A percentile compares a stretch with the other conserved stretches of the same genome.
phyloP scores from a whole-genome alignment of 805 yeast species.

The Nakazawaea anatomiae region DNA sequence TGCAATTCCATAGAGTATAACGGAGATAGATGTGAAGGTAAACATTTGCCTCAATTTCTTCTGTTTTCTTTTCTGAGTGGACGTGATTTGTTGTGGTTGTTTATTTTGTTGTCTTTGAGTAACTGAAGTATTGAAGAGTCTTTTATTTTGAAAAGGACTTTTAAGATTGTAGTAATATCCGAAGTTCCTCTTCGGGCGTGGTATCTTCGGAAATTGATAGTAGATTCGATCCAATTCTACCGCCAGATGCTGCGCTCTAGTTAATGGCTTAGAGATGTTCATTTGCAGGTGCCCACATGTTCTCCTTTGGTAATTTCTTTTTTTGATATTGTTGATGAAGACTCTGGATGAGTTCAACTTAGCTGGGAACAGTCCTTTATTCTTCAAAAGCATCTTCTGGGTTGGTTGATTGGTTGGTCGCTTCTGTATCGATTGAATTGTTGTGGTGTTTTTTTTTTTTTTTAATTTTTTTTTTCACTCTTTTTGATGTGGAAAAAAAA shows the following conservation, averaged over 20 bases:
- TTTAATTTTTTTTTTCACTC: too few species aligned
- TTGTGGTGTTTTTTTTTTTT: not conserved
- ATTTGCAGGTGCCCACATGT: constrained; percentile 8
- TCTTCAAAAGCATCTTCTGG: constrained; percentile 5
- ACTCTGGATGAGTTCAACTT: not conserved
- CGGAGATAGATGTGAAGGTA: constrained; percentile 46
- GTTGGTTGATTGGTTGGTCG: too few species aligned
- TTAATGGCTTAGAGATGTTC: constrained; percentile 11
- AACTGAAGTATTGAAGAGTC: constrained; percentile 18
- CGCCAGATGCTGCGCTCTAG: constrained; percentile 8
- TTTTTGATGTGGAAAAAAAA: not conserved
- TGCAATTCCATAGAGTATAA: constrained; percentile 50
- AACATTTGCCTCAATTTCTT: constrained; percentile 44
- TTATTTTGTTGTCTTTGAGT: too few species aligned
- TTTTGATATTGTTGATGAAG: constrained; percentile 5
- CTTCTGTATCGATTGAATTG: not conserved
- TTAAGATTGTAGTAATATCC: constrained; percentile 39
- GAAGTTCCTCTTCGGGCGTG: constrained; percentile 50
- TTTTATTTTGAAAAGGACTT: constrained; percentile 12
- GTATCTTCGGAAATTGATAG: constrained; percentile 46
- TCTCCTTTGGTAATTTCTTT: constrained; percentile 9
- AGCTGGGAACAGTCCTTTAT: not conserved
- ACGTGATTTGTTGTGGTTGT: constrained; percentile 8
- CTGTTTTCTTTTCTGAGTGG: constrained; percentile 17
- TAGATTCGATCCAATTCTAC: constrained; percentile 15